Base-by-base conservation (phyloP, 129 eudicot species). In the Flaveria robusta region DNA sequence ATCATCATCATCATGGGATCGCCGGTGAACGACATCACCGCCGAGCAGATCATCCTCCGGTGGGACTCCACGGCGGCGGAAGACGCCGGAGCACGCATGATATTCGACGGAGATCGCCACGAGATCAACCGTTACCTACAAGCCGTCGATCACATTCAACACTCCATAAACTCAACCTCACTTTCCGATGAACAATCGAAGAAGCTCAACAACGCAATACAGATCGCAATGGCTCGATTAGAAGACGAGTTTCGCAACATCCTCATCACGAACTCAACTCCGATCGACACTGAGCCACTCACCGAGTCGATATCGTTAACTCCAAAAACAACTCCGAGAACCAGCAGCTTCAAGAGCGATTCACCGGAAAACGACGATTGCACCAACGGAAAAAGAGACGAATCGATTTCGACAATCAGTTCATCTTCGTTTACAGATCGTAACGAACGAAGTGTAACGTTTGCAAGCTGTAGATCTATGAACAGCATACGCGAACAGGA, bases 171-270 rank as follows among this genome's bases (percentile, higher is more conserved):
- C 49, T 82, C 87, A 4, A 20, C 91, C 23, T 74, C 91, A 2
- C 23, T 82, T 1, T 71, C 85, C 34, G 85, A 77, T n/a, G 89
- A 79, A 14, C 70, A 69, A 71, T 81, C 85, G n/a, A 79, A 31
- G 51, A 84, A 82, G 31, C 74, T 82, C 68, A 77, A 66, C 70
- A 85, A 69, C 78, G 78, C 91, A 51, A 82, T 91, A 81, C 92
- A 87, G 90, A 91, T 87, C 83, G 96, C 97, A 55, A 91, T 91
- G 97, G 90, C 97, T 78, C 81, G 96, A 16, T 81, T 91, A 11
- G 96, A 91, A 66, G 97, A 88, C 71, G 95, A 88, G 87, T 91
- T 91, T 54, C 90, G 95, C 13, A 83, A 68, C 20, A 85, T 91
- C 26, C 77, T 91, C 3, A 62, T 91, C 0, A 54, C 89, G 0